phyloP scores from a whole-genome alignment of 768 basidiomycete genomes.

The Boletus rubescentipes region DNA sequence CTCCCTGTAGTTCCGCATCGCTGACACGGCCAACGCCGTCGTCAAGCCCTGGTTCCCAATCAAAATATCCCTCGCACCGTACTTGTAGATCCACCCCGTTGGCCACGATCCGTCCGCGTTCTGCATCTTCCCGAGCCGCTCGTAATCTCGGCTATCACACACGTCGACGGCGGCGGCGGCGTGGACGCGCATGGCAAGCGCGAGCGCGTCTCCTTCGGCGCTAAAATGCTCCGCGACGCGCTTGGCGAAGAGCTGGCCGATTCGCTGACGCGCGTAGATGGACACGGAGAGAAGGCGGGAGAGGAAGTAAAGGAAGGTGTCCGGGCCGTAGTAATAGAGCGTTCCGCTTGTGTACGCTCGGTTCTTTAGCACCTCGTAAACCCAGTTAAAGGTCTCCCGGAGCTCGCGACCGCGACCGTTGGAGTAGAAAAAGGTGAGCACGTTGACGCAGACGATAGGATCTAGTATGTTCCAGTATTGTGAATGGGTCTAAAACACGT shows the following conservation, averaged over 20 bases:
- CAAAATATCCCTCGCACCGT: not conserved
- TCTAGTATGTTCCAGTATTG: not conserved
- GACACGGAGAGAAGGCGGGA: slow-evolving; percentile 21
- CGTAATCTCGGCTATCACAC: slow-evolving; percentile 15
- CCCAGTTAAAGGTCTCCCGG: slow-evolving; percentile 22
- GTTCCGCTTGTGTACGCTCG: slow-evolving; percentile 21
- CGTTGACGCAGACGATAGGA: slow-evolving; percentile 20
- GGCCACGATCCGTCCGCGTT: slow-evolving; percentile 23
- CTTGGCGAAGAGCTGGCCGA: slow-evolving; percentile 13
- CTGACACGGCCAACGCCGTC: slow-evolving; percentile 21
- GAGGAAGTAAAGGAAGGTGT: slow-evolving; percentile 23
- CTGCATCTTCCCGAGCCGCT: slow-evolving; percentile 18
- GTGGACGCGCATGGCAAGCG: slow-evolving; percentile 19
- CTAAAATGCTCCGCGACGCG: slow-evolving; percentile 19
- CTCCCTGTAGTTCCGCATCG: slow-evolving; percentile 13
- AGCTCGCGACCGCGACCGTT: slow-evolving; percentile 20
- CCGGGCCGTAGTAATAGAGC: slow-evolving; percentile 16
- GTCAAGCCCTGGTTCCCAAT: slow-evolving; percentile 22
- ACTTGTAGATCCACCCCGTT: slow-evolving; percentile 21
- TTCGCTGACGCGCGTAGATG: slow-evolving; percentile 11
- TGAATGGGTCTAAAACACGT: not conserved
- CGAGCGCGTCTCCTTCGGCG: slow-evolving; percentile 16
- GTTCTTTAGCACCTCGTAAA: slow-evolving; percentile 21
- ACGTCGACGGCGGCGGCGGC: slow-evolving; percentile 11
- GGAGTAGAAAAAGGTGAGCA: slow-evolving; percentile 20